Conservation (phyloP, 2,329 filamentous ascomycete genomes). For the Chaetomium sp. region DNA sequence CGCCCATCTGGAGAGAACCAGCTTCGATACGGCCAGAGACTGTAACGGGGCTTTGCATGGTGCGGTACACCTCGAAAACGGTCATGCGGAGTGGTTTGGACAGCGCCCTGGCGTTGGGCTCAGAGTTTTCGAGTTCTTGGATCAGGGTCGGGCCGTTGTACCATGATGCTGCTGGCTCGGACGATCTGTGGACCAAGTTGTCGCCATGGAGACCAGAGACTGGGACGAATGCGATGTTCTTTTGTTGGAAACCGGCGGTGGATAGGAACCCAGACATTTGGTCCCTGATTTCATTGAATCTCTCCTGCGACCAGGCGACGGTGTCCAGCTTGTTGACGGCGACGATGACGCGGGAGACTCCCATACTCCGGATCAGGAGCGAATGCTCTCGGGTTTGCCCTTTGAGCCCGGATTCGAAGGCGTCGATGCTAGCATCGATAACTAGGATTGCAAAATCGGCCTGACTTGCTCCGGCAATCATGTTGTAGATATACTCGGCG, state of each 20-base stretch:
- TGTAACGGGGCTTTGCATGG: conserved; percentile 73
- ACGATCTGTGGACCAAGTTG: conserved; percentile 63
- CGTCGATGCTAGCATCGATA: conserved; percentile 82
- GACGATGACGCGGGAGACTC: conserved; percentile 79
- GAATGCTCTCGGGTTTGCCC: conserved; percentile 95
- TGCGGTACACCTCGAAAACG: conserved; percentile 80
- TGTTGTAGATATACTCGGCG: conserved; percentile 94
- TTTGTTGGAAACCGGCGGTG: conserved; percentile 71
- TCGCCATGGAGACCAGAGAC: conserved; percentile 85
- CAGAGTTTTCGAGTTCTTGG: conserved; percentile 76
- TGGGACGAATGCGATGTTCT: conserved; percentile 80
- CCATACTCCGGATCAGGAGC: conserved; percentile 80
- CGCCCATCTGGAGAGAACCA: conserved; percentile 77
- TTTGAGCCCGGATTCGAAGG: conserved; percentile 87
- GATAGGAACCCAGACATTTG: conserved; percentile 79
- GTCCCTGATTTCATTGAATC: conserved; percentile 78
- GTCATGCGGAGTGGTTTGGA: conserved; percentile 78
- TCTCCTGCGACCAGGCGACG: conserved; percentile 71
- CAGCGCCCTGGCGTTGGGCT: conserved; percentile 63
- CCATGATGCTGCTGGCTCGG: conserved; percentile 60
- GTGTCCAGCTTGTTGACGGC: conserved; percentile 95
- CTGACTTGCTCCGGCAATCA: conserved; percentile 95
- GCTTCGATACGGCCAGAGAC: conserved; percentile 81
- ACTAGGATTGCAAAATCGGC: conserved; percentile 94
- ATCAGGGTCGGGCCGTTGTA: conserved; percentile 74